Base-by-base conservation (phyloP, 306 rosid genomes). In the Comarum palustre region DNA sequence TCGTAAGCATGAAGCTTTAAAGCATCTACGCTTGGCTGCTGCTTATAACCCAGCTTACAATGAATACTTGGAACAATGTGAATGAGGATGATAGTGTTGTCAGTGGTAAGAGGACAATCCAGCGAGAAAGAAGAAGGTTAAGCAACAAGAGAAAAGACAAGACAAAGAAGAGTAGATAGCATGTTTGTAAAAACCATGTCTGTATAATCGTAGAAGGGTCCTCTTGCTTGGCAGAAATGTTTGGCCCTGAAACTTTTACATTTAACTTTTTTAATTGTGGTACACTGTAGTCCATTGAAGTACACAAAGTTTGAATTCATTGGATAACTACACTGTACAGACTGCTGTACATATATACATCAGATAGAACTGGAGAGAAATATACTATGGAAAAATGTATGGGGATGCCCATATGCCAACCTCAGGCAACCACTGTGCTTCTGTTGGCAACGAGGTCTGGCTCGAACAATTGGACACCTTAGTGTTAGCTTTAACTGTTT, bases 1-100 rank as follows among this genome's bases (percentile, higher is more conserved):
- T 63, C 86, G 87, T 38, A 89, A 87, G 81, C 84, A 80, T 25
- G 98, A 93, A 81, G 97, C 98, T 65, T 78, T 86, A 10, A 82
- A n/a, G n/a, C n/a, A n/a, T n/a, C n/a, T n/a, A n/a, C n/a, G n/a
- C n/a, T 79, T 81, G 77, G 75, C 92, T 68, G 94, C 84, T 81
- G 97, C 90, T 19, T 78, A 82, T 78, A 82, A 85, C 54, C 92
- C 98, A 64, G 86, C 75, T 19, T 87, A 87, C 77, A 69, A 67
- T 10, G 82, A 82, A 64, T 93, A 63, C 75, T 82, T 90, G 87
- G 90, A 89, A 15, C 80, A 75, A 64, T 90, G 88, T 74, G 91
- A 90, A 55, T 31, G 86, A 85, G 5, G 85, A 85, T 16, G 82
- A 86, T 68, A 82, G 81, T 74, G 51, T 89, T 65, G 82, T 82